Evolutionary conservation across 805 yeast genomes (phyloP), one percentile per base, ranked within the genome.

Genomic region (Yarrowia sp.): DNA sequence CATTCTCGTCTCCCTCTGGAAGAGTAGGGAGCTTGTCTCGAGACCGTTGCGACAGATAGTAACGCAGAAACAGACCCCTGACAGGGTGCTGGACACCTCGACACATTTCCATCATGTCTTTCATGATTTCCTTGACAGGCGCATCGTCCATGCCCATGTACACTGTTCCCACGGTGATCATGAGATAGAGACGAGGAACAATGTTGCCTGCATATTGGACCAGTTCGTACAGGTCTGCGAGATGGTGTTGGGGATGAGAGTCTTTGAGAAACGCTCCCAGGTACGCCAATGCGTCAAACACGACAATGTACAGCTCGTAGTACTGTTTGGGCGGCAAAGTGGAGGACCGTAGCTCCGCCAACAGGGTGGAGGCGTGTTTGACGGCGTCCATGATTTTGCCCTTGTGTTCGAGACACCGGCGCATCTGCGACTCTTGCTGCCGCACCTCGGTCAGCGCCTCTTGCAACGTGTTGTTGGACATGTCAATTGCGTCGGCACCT

Each of bases 51-150:
- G 92, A 85, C 40, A 95, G 78, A 74, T 91, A 95, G 77, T 95
- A 92, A 54, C 99, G 80, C 70, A 95, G 78, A 74, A 95, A 95
- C 67, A 95, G 78, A 1, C 99, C 99, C 66, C 97, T 80, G 32
- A 91, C 84, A 1, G 99, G 99, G 72, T 91, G 93, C 75, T 95
- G 99, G 2, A 93, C 96, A 16, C 98, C 99, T 43, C 96, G 83
- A 68, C 96, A 88, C 99, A 95, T 95, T 75, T 95, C 99, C 71
- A 93, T 87, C 96, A 95, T 88, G 73, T 95, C 99, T 74, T 89
- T 90, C 85, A 93, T 83, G 61, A 95, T 88, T 68, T 92, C 98
- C 71, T 84, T 84, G 36, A 85, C 82, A 0, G 98, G 96, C 0
- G 96, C 87, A 64, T 86, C 90, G 0, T 87, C 82, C 10, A 86